A percentile compares a stretch with the other conserved stretches of the same genome.
Conservation (phyloP, 2,329 filamentous ascomycete genomes). For the Sordariomycetes sp. region DNA sequence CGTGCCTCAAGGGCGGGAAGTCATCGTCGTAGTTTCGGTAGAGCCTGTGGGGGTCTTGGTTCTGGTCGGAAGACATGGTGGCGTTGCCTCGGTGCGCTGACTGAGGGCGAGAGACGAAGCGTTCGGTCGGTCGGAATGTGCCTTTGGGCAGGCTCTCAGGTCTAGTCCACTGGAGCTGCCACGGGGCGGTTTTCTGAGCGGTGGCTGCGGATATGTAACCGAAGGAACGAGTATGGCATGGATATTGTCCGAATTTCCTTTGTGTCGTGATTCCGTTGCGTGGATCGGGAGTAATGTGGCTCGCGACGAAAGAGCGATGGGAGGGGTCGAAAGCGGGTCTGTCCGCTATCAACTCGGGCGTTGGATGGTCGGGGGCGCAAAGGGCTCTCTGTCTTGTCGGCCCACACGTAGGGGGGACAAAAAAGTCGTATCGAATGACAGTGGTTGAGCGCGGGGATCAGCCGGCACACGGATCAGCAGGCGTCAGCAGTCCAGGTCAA, state of each 20-base stretch:
- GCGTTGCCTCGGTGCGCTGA: neutral
- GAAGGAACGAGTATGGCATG: neutral
- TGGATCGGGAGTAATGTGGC: neutral
- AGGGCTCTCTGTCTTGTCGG: neutral
- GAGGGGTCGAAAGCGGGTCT: neutral
- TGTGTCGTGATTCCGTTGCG: neutral
- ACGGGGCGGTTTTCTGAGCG: neutral
- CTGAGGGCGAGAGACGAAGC: neutral
- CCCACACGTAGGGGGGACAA: too few relatives aligned
- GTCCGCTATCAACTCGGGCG: neutral
- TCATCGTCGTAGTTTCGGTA: neutral
- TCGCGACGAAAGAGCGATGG: neutral
- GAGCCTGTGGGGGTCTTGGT: neutral
- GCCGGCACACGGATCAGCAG: neutral
- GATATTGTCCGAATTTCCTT: neutral
- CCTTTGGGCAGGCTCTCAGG: neutral
- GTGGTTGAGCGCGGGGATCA: neutral
- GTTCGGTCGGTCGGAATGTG: neutral
- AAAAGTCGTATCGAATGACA: neutral
- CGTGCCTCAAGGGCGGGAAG: neutral
- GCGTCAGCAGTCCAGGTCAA: neutral
- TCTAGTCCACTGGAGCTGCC: neutral
- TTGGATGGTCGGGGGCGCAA: neutral
- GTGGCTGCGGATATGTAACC: neutral
- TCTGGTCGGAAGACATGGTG: conserved; percentile 4